These are phyloP conservation scores for Pouteria campechiana DNA, from an alignment of 179 eudicot genomes.

Conservation along the genomic window DNA sequence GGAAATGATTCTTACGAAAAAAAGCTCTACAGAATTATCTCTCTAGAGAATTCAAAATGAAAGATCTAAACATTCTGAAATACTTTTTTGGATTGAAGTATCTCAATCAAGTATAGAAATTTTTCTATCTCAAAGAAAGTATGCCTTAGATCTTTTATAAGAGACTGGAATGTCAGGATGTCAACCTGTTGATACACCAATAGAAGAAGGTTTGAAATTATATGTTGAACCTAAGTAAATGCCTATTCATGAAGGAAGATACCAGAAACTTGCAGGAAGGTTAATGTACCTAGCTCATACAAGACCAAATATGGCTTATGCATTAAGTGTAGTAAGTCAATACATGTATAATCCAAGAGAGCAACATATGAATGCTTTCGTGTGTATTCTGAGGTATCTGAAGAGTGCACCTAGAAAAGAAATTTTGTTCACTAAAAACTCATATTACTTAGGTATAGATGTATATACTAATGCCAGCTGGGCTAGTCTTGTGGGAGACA, in stretches of 20 bases:
- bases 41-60: not conserved
- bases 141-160: not conserved
- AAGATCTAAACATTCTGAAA: not conserved
- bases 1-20: slow-evolving; percentile 1
- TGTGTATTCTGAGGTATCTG: not conserved
- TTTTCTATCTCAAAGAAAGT: not conserved
- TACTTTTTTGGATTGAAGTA: not conserved
- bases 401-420: not conserved
- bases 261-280: too few species aligned
- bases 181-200: not conserved
- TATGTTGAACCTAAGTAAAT: not conserved
- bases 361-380: not conserved
- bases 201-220: not conserved
- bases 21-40: not conserved
- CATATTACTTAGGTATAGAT: too few species aligned
- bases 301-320: slow-evolving; percentile 1
- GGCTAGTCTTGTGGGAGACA: too few species aligned
- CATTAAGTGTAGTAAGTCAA: not conserved
- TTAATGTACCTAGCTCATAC: slow-evolving; percentile 1
- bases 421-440: too few species aligned
- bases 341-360: not conserved
- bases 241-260: not conserved
- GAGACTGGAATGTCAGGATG: not conserved
- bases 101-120: not conserved
- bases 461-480: too few species aligned